phyloP scores from a whole-genome alignment of 345 rosid species.

The rapeseed (Brassica napus) region Da-Ae NC_063445.1:21871001-21871500 shows the following conservation, averaged over 20 bases:
- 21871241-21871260: too few species aligned
- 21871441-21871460: neutral
- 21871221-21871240: too few species aligned
- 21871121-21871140: neutral
- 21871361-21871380: neutral
- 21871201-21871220: too few species aligned
- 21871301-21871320: too few species aligned
- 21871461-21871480: neutral
- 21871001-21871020: neutral
- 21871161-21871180: too few species aligned
- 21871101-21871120: neutral
- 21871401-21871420: neutral
- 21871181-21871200: too few species aligned
- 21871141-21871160: too few species aligned
- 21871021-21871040: neutral
- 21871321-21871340: too few species aligned
- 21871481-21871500: neutral
- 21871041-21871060: neutral
- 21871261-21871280: too few species aligned
- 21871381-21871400: neutral
- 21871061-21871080: constrained; percentile 18
- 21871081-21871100: neutral
- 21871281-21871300: too few species aligned
- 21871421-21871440: neutral
- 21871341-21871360: too few species aligned